Conservation (phyloP, 176 grass and related monocot species). For the Eragrostis nindensis region DNA sequence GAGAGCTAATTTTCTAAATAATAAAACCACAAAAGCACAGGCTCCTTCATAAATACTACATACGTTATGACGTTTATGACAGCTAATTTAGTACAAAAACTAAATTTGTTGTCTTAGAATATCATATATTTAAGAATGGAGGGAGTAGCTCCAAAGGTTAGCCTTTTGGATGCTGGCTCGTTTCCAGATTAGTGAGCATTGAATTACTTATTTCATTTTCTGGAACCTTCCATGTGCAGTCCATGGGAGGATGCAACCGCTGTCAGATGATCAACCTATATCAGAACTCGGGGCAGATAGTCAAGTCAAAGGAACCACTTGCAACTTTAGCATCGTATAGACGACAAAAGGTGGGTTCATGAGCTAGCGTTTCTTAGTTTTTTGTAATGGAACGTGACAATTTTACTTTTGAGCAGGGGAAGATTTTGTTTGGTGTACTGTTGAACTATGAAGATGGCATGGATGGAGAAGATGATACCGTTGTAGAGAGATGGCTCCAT, state of each 20-base stretch:
- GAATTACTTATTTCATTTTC: conserved; percentile 17
- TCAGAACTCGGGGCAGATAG: conserved; percentile 57
- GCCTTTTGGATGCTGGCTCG: neutral
- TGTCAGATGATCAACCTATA: conserved; percentile 95
- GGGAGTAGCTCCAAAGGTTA: neutral
- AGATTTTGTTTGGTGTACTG: conserved; percentile 85
- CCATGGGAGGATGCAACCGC: conserved; percentile 94
- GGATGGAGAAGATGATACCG: conserved; percentile 41
- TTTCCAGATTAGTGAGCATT: conserved; percentile 2
- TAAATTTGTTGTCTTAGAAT: too few relatives aligned
- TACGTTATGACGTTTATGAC: too few relatives aligned
- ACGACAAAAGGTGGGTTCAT: conserved; percentile 59
- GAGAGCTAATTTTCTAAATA: neutral
- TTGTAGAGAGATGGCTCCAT: conserved; percentile 69
- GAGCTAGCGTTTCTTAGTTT: neutral
- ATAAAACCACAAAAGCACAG: neutral
- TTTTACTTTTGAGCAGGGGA: conserved; percentile 56
- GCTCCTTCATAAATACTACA: too few relatives aligned
- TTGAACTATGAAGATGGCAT: conserved; percentile 66
- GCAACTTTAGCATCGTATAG: conserved; percentile 90
- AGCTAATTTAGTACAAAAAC: too few relatives aligned
- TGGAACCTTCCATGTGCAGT: conserved; percentile 41
- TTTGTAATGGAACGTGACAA: neutral
- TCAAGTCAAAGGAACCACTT: conserved; percentile 84
- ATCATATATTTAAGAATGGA: too few relatives aligned